Percentiles rank a stretch among this genome's conserved stretches.
Evolutionary conservation across 2,329 filamentous ascomycete species (phyloP).

Genomic region (Cephalotrichum gorgonifer): DNA sequence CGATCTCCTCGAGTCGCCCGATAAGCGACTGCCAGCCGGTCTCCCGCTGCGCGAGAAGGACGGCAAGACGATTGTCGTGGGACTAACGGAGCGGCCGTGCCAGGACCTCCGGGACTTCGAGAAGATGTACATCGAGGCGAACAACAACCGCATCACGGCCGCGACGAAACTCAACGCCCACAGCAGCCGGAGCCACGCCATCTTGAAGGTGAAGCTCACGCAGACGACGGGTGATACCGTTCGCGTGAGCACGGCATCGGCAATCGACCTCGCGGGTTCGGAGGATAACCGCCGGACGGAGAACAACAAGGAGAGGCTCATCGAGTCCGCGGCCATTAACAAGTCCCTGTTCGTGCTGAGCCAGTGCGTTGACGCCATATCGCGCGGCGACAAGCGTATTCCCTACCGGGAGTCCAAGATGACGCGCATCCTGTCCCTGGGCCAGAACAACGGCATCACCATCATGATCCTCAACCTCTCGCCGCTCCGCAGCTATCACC

Average conservation of each 20-base stretch:
- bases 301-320: slow-evolving; percentile 80
- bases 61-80: slow-evolving; percentile 79
- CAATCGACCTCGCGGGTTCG: slow-evolving; percentile 89
- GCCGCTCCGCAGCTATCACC: slow-evolving; percentile 81
- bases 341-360: slow-evolving; percentile 92
- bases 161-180: slow-evolving; percentile 88
- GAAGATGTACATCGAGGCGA: slow-evolving; percentile 79
- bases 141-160: slow-evolving; percentile 80
- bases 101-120: slow-evolving; percentile 85
- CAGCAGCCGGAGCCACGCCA: slow-evolving; percentile 81
- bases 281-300: slow-evolving; percentile 93
- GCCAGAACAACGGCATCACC: slow-evolving; percentile 90
- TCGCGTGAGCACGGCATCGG: slow-evolving; percentile 74
- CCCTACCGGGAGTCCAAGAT: slow-evolving; percentile 95
- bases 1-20: slow-evolving; percentile 77
- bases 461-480: slow-evolving; percentile 95
- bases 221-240: slow-evolving; percentile 60
- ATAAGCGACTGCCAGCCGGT: slow-evolving; percentile 74
- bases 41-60: slow-evolving; percentile 77
- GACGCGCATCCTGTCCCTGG: slow-evolving; percentile 85
- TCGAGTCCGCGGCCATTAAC: slow-evolving; percentile 97
- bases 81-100: slow-evolving; percentile 73
- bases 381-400: slow-evolving; percentile 62
- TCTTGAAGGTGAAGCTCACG: slow-evolving; percentile 80
- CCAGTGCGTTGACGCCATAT: slow-evolving; percentile 92